Base-by-base conservation (phyloP, 331 rosid species). In the Phaseolus coccineus region DNA sequence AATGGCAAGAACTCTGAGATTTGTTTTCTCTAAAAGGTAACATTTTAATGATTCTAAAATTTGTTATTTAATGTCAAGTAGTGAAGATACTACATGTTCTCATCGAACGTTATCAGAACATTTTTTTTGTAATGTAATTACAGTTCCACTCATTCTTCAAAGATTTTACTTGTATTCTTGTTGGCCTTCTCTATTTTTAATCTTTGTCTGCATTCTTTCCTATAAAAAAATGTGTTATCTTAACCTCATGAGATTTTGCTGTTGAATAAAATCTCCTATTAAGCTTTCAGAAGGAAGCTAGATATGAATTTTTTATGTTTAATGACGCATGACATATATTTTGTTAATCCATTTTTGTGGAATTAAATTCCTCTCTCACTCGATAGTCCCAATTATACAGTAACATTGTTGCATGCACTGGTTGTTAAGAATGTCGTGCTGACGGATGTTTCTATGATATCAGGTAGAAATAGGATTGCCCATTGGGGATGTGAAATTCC, bases 381-480 rank as follows among this genome's bases (percentile, higher is more conserved):
- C 22, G 22, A 19, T 55, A 47, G 70, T 27, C 57, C 15, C 58
- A 30, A 28, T 67, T 28, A 24, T 48, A 13, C 39, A 16, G 8
- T 40, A 11, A 25, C 52, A 15, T 33, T 66, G 25, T 58, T 51
- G 4, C 71, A 27, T 63, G 31, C 39, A 52, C 46, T 50, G 65
- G 53, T 39, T 47, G 61, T 67, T 30, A 24, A 65, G 50, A 56
- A 33, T 39, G 61, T 64, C 22, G 15, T 71, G 9, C 75, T 81
- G 3, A 81, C 64, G 53, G 48, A 77, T 82, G 66, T 46, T 85
- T 78, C 28, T 55, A 19, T 83, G 67, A 19, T 70, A 63, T 83
- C 88, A 85, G 91, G 86, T 85, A 81, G 87, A 85, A 78, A 80
- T 87, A 84, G 87, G 82, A 81, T 80, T 80, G 24, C 25, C 77